Evolutionary conservation across 1,284 basidiomycete genomes (phyloP).

Genomic region (Gomphus sp.): DNA sequence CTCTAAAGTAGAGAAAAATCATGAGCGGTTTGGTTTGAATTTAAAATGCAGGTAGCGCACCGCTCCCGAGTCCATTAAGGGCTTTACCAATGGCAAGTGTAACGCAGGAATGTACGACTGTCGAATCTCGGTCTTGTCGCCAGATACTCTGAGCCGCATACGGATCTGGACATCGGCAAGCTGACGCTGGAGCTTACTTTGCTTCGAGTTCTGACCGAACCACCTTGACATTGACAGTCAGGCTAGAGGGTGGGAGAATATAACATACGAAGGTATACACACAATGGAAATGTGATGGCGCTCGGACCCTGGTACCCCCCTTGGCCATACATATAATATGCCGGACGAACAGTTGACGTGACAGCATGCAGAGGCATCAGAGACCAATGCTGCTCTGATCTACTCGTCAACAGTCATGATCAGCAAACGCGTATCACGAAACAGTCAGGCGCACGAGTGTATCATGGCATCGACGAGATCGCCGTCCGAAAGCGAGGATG

Average conservation of each 20-base stretch:
- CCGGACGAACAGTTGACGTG: slow-evolving; percentile 80
- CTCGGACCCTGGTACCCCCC: slow-evolving; percentile 62
- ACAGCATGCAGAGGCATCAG: slow-evolving; percentile 93
- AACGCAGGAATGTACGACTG: slow-evolving; percentile 86
- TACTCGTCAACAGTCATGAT: slow-evolving; percentile 22
- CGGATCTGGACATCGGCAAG: slow-evolving; percentile 88
- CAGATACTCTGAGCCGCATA: slow-evolving; percentile 91
- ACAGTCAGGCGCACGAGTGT: slow-evolving; percentile 60
- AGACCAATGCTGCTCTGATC: slow-evolving; percentile 92
- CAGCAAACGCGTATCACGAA: neutral
- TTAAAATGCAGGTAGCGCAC: slow-evolving; percentile 30
- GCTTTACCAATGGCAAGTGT: slow-evolving; percentile 71
- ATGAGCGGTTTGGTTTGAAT: neutral
- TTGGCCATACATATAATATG: slow-evolving; percentile 71
- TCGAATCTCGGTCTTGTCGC: slow-evolving; percentile 81
- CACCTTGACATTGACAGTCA: slow-evolving; percentile 43
- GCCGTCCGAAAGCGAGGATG: slow-evolving; percentile 88
- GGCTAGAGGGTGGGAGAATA: neutral
- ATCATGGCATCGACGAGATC: slow-evolving; percentile 94
- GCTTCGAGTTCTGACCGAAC: slow-evolving; percentile 96
- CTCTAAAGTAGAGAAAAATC: slow-evolving; percentile 33
- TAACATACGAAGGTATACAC: slow-evolving; percentile 18
- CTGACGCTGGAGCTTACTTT: slow-evolving; percentile 72
- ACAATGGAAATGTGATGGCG: slow-evolving; percentile 76
- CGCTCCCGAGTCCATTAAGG: slow-evolving; percentile 63